A percentile compares a stretch with the other conserved stretches of the same genome.
phyloP scores from a whole-genome alignment of 2,329 filamentous ascomycete genomes.

The Talaromyces marneffei region DNA sequence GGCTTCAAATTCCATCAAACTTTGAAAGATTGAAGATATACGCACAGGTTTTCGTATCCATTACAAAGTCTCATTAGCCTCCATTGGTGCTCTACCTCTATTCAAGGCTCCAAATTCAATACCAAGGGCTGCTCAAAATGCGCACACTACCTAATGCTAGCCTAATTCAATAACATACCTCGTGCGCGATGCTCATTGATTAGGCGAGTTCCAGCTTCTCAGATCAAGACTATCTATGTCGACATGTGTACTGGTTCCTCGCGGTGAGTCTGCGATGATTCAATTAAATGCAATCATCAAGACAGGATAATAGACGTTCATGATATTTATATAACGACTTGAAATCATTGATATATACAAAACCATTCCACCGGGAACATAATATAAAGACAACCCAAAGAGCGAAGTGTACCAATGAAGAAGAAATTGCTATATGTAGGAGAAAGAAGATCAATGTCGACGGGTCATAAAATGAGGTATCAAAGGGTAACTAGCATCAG shows the following conservation, averaged over 20 bases:
- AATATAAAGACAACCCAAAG: not conserved
- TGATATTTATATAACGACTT: not conserved
- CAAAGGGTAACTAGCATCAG: not conserved
- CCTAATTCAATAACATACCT: too few relatives aligned
- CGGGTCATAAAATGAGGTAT: constrained; percentile 1
- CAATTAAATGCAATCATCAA: not conserved
- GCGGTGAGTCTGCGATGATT: not conserved
- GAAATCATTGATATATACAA: not conserved
- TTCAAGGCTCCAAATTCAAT: too few relatives aligned
- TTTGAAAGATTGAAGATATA: too few relatives aligned
- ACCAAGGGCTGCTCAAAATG: too few relatives aligned
- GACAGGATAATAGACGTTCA: not conserved
- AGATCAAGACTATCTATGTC: too few relatives aligned
- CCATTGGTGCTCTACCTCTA: too few relatives aligned
- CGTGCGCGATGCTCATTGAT: too few relatives aligned
- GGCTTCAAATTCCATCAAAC: not conserved
- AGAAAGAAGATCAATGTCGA: not conserved
- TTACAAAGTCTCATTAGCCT: too few relatives aligned
- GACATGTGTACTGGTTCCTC: too few relatives aligned
- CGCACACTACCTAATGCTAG: too few relatives aligned
- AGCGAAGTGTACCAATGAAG: not conserved
- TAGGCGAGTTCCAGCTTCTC: too few relatives aligned
- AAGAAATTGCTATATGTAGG: not conserved
- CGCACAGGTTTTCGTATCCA: too few relatives aligned
- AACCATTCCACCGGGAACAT: not conserved